phyloP scores from a whole-genome alignment of 2,329 filamentous ascomycete genomes.

The Arthroderma sp. region DNA sequence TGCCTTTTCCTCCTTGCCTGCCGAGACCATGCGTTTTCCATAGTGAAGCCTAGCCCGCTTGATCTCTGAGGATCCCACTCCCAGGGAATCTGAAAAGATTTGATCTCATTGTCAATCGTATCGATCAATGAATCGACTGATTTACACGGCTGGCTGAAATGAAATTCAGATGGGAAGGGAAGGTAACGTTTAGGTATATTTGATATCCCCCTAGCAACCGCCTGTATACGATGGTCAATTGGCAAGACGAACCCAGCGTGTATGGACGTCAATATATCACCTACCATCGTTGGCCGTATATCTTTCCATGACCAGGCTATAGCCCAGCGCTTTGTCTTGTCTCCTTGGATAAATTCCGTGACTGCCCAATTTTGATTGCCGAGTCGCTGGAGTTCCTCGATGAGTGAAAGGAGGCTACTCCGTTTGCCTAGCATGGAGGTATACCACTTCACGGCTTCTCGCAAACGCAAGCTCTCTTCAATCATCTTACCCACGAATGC shows the following conservation, averaged over 20 bases:
- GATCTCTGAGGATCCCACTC: constrained; percentile 44
- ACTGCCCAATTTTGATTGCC: constrained; percentile 68
- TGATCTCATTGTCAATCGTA: constrained; percentile 40
- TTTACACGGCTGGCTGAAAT: constrained; percentile 26
- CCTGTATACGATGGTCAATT: constrained; percentile 12
- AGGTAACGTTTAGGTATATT: constrained; percentile 41
- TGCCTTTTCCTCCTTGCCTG: constrained; percentile 52
- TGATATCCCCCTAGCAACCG: constrained; percentile 29
- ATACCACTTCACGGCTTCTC: constrained; percentile 66
- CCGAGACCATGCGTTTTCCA: constrained; percentile 65
- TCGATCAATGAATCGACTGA: constrained; percentile 25
- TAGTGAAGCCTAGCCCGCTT: constrained; percentile 50
- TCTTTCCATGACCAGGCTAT: constrained; percentile 74
- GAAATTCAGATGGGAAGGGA: constrained; percentile 42
- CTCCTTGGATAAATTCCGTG: constrained; percentile 65
- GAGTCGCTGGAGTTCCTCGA: constrained; percentile 44
- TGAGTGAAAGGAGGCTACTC: constrained; percentile 53
- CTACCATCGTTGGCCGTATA: constrained; percentile 49
- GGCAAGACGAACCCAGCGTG: constrained; percentile 14
- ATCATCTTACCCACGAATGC: constrained; percentile 62
- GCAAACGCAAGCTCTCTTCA: constrained; percentile 51
- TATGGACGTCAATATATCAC: constrained; percentile 18
- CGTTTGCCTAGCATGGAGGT: constrained; percentile 82
- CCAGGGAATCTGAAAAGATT: constrained; percentile 52
- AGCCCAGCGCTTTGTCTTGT: constrained; percentile 71